Base-by-base conservation (phyloP, 345 rosid genomes). In the Ceriops decandra region DNA sequence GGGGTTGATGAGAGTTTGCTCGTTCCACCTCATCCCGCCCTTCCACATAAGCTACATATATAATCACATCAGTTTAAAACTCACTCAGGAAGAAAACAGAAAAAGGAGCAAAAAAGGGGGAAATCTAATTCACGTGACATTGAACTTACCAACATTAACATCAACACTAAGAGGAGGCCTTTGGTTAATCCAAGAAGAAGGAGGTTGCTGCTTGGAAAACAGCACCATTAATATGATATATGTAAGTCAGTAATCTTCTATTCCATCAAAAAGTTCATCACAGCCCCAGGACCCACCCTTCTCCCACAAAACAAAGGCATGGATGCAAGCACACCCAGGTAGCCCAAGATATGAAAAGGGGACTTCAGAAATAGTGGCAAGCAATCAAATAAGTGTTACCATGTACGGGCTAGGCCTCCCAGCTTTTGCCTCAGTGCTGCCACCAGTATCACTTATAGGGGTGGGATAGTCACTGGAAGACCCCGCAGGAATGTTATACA, bases 61-160 rank as follows among this genome's bases (percentile, higher is more conserved):
- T 70, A 69, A 35, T 60, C 66, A 22, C 35, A 62, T 13, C 57
- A 60, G 63, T 68, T 57, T 64, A 77, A 65, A 59, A 63, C 63
- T 33, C 67, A 71, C 52, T 24, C 56, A 2, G 59, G 13, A 73
- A 65, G 21, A 42, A 16, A 66, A 54, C 33, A 60, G 27, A 68
- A 59, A 3, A 9, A 42, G 4, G 49, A 42, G 49, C 5, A 13
- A 42, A 42, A 42, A 42, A 13, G 49, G 17, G 5, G 19, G 17
- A 13, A 42, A 42, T 42, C 47, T n/a, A 62, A 62, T 59, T 57
- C 52, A 68, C 21, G 52, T n/a, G 52, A 63, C 20, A 47, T 53
- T 64, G 63, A 61, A 83, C 99, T 86, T 81, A 90, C 98, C 99
- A 70, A 95, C 89, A 71, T 95, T 95, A 68, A 95, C 99, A 88